A percentile compares a stretch with the other conserved stretches of the same genome.
phyloP scores from a whole-genome alignment of 2,329 filamentous ascomycete species.

The Fusarium torulosum region DNA sequence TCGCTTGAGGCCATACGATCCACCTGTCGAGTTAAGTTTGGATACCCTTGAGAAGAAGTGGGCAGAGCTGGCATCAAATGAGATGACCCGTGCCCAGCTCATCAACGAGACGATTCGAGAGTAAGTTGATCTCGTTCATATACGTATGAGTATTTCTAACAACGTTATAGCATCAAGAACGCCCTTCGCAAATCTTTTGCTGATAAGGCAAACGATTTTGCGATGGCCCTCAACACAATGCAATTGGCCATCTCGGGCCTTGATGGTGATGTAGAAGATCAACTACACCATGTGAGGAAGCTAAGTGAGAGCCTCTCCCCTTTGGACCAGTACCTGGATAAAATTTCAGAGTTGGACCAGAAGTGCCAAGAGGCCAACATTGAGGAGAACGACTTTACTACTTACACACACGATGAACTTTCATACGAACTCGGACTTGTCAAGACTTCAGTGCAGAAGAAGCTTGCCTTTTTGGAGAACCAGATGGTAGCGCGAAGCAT shows the following conservation, averaged over 20 bases:
- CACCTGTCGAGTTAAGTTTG: conserved; percentile 83
- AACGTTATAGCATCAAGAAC: conserved; percentile 83
- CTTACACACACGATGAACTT: conserved; percentile 97
- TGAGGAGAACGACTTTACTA: conserved; percentile 99
- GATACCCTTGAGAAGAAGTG: conserved; percentile 88
- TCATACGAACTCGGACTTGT: conserved; percentile 93
- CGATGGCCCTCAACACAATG: conserved; percentile 92
- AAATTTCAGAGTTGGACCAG: conserved; percentile 85
- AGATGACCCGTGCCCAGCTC: conserved; percentile 88
- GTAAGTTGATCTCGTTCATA: conserved; percentile 59
- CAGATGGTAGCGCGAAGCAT: conserved; percentile 98
- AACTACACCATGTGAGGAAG: conserved; percentile 86
- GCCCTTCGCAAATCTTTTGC: conserved; percentile 91
- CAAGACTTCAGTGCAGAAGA: conserved; percentile 93
- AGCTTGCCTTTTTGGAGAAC: conserved; percentile 96
- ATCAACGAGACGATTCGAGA: conserved; percentile 99
- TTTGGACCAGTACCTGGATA: conserved; percentile 89
- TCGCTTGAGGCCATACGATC: conserved; percentile 88
- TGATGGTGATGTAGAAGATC: conserved; percentile 96
- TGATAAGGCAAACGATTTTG: conserved; percentile 98
- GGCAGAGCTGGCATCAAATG: conserved; percentile 81
- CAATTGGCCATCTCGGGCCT: conserved; percentile 96
- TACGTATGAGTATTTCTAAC: conserved; percentile 48
- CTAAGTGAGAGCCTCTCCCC: conserved; percentile 88
- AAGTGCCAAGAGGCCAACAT: conserved; percentile 98